These are phyloP conservation scores for Micractinium sp. DNA, from an alignment of 139 green algal genomes.

Conservation along the genomic window DNA sequence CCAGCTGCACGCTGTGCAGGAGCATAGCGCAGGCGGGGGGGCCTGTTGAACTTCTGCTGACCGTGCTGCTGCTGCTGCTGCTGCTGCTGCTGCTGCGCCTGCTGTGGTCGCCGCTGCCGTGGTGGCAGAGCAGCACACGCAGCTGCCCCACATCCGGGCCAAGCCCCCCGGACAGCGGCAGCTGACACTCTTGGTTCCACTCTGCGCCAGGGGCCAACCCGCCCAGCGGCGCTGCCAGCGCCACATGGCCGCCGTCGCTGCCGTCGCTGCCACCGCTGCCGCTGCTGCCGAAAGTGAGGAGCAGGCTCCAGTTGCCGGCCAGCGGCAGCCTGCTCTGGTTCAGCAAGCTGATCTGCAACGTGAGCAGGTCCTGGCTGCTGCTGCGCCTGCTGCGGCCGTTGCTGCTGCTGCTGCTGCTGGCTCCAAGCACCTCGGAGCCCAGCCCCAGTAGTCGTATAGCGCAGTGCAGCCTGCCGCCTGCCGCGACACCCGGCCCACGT, in stretches of 20 bases:
- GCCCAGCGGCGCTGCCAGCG: background rate
- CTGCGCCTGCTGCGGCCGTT: no score
- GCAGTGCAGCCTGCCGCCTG: conserved; percentile 1
- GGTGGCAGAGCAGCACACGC: background rate
- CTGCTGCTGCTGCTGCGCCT: background rate
- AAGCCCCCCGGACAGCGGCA: background rate
- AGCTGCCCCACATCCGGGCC: background rate
- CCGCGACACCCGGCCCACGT: background rate
- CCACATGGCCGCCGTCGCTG: background rate
- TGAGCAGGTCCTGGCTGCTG: background rate
- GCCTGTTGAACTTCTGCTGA: background rate
- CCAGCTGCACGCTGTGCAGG: background rate
- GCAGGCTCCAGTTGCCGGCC: background rate
- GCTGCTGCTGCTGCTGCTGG: background rate
- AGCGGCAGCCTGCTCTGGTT: background rate
- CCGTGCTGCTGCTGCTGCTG: background rate
- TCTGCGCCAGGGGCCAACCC: background rate
- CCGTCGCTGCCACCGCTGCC: background rate
- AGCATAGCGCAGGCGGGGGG: background rate
- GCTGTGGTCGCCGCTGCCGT: background rate
- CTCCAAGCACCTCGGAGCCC: background rate
- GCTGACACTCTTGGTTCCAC: background rate
- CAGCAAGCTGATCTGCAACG: background rate
- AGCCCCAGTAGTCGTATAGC: background rate
- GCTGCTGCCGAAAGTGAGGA: background rate